A percentile compares a stretch with the other conserved stretches of the same genome.
Conservation (phyloP, 768 basidiomycete genomes). For the Rhodotorula paludigena region DNA sequence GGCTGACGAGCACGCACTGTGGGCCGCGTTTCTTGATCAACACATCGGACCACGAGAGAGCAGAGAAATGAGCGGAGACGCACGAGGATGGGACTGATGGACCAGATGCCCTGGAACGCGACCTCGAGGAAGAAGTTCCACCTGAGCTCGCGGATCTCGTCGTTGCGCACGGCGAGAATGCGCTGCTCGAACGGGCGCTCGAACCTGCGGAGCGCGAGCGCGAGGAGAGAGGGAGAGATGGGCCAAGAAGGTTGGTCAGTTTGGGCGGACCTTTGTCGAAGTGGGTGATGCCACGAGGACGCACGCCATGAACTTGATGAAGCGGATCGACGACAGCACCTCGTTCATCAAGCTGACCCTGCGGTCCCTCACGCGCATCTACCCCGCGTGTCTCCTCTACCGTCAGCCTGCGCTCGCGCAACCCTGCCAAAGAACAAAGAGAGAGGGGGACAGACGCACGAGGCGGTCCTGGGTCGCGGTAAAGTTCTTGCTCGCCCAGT, state of each 20-base stretch:
- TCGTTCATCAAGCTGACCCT: slow-evolving; percentile 45
- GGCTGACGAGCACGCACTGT: slow-evolving; percentile 44
- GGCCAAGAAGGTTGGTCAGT: not conserved
- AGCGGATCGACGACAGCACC: slow-evolving; percentile 45
- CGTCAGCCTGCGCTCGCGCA: too few relatives aligned
- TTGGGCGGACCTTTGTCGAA: too few relatives aligned
- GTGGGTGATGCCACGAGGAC: not conserved
- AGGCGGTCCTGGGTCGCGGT: slow-evolving; percentile 44
- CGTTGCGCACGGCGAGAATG: slow-evolving; percentile 31
- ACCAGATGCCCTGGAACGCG: slow-evolving; percentile 40
- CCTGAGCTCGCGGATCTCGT: slow-evolving; percentile 38
- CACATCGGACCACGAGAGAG: slow-evolving; percentile 40
- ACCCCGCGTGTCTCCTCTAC: too few relatives aligned
- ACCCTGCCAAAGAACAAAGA: not conserved
- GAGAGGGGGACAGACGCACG: not conserved
- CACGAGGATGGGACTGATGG: slow-evolving; percentile 43
- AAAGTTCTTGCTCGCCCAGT: slow-evolving; percentile 39
- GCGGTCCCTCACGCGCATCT: slow-evolving; percentile 45
- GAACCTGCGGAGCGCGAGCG: slow-evolving; percentile 14
- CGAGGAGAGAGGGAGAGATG: too few relatives aligned
- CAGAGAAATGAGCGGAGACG: slow-evolving; percentile 43
- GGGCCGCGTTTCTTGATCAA: slow-evolving; percentile 13
- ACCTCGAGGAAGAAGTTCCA: slow-evolving; percentile 34
- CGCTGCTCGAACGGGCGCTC: slow-evolving; percentile 39
- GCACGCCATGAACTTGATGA: slow-evolving; percentile 43